Base-by-base conservation (phyloP, 2,329 filamentous ascomycete species). In the Talaromyces sp. region DNA sequence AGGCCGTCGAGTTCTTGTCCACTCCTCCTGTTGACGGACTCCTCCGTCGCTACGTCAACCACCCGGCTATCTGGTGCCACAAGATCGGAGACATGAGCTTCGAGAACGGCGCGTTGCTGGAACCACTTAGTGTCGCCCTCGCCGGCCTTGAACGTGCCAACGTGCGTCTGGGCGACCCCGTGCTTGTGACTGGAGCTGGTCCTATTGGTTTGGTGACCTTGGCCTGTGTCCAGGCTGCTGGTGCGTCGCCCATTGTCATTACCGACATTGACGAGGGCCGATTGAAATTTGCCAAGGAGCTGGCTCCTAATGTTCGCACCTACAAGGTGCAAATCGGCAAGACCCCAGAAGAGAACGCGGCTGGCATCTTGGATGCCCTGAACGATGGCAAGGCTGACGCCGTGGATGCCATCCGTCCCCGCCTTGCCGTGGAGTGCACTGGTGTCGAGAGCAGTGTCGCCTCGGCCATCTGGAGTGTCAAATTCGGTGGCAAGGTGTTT, bases 401-500 rank as follows among this genome's bases (percentile, higher is more conserved):
- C 4, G 65, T 69, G 2, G 70, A 73, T 36, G 91, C 90, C 30
- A 81, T 94, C 67, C 91, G 96, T 78, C 92, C 94, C 0, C 85
- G 88, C 18, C 81, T 96, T 59, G 88, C 88, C 12, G 85, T 98
- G 78, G 94, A 98, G 78, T 98, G 94, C 81, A 98, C 95, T 0
- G 95, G 95, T 57, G 92, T 96, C 16, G 93, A 97, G 82, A 91
- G 88, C 78, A 93, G 89, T 75, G 90, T 98, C 70, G 86, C 87
- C 5, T 84, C 90, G 31, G 92, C 92, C 59, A 94, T 97, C 74
- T 95, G 93, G 85, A 88, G 91, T 9, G 86, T 90, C 74, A 96
- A 94, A 79, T 98, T 98, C 71, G 95, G 94, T 67, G 94, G 95
- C 69, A 96, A 96, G 79, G 94, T 98, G 59, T 98, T 98, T 73